Percentiles rank a stretch among this genome's conserved stretches.
These are phyloP conservation scores for Schizophyllum commune DNA, from an alignment of 1,284 basidiomycete species.

Conservation along the genomic window DNA sequence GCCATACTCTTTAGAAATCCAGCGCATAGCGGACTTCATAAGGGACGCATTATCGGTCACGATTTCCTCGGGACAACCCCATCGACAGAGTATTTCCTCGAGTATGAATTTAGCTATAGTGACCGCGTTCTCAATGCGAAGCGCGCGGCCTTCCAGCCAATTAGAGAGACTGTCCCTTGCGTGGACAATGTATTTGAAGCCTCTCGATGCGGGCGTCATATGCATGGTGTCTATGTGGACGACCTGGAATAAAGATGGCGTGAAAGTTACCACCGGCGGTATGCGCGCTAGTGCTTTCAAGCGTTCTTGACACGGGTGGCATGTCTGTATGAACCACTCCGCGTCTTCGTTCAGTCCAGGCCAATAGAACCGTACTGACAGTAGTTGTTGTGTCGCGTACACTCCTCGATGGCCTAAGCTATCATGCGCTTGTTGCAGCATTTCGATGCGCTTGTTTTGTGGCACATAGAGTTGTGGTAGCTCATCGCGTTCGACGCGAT, in stretches of 20 bases:
- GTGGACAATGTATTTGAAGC: slow-evolving; percentile 20
- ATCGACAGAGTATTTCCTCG: slow-evolving; percentile 17
- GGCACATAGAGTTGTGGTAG: slow-evolving; percentile 12
- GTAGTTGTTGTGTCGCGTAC: slow-evolving; percentile 11
- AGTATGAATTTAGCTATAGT: slow-evolving; percentile 17
- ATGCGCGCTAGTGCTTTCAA: slow-evolving; percentile 1
- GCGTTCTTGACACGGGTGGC: slow-evolving; percentile 8
- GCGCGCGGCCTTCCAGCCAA: slow-evolving; percentile 16
- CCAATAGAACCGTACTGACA: slow-evolving; percentile 16
- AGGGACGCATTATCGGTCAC: slow-evolving; percentile 25
- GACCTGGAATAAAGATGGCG: slow-evolving; percentile 11
- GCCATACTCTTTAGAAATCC: slow-evolving; percentile 22
- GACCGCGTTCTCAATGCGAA: slow-evolving; percentile 11
- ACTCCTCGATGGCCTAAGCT: slow-evolving; percentile 19
- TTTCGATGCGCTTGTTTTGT: slow-evolving; percentile 4
- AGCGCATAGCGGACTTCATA: slow-evolving; percentile 23
- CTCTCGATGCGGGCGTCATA: slow-evolving; percentile 9
- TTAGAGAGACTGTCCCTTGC: slow-evolving; percentile 13
- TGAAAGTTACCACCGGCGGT: slow-evolving; percentile 7
- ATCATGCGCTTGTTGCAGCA: slow-evolving; percentile 17
- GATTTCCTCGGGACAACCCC: slow-evolving; percentile 18
- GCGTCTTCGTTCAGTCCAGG: slow-evolving; percentile 12
- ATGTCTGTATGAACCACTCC: slow-evolving; percentile 10
- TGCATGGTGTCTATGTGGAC: slow-evolving; percentile 9
- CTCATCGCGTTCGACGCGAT: too few relatives aligned